Percentiles rank a stretch among this genome's conserved stretches.
Evolutionary conservation across 2,329 filamentous ascomycete genomes (phyloP).

Genomic region (Chrysoporthe austroafricana): DNA sequence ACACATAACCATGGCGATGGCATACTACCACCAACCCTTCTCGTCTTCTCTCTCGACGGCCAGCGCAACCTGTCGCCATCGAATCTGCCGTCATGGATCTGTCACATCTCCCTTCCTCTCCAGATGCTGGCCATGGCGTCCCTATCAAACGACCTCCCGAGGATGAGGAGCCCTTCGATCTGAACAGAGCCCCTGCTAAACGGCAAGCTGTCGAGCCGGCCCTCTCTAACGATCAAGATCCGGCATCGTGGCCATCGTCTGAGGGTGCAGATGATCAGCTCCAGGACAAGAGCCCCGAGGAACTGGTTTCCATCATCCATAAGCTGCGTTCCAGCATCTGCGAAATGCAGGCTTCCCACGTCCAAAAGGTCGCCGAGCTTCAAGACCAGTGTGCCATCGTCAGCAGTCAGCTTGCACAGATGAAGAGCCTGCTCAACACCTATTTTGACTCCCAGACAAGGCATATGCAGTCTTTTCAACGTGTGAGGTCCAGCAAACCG

Average conservation of each 20-base stretch:
- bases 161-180: constrained; percentile 21
- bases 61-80: neutral
- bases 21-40: neutral
- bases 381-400: constrained; percentile 40
- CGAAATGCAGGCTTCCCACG: constrained; percentile 40
- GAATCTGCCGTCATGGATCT: neutral
- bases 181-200: constrained; percentile 9
- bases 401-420: constrained; percentile 40
- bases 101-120: neutral
- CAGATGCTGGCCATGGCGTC: neutral
- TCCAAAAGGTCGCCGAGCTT: constrained; percentile 40
- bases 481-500: constrained; percentile 33
- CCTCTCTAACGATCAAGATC: neutral
- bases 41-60: too few species aligned
- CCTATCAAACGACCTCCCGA: constrained; percentile 28
- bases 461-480: constrained; percentile 38
- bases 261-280: constrained; percentile 33
- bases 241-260: too few species aligned
- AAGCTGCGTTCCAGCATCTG: constrained; percentile 42
- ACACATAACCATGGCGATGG: neutral
- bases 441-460: constrained; percentile 34
- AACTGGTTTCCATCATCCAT: constrained; percentile 42
- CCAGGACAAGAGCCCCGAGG: constrained; percentile 38
- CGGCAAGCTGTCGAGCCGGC: neutral
- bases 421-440: constrained; percentile 37